These are phyloP conservation scores for Chaetomium fimeti DNA, from an alignment of 495 filamentous ascomycete genomes.

Conservation along the genomic window DNA sequence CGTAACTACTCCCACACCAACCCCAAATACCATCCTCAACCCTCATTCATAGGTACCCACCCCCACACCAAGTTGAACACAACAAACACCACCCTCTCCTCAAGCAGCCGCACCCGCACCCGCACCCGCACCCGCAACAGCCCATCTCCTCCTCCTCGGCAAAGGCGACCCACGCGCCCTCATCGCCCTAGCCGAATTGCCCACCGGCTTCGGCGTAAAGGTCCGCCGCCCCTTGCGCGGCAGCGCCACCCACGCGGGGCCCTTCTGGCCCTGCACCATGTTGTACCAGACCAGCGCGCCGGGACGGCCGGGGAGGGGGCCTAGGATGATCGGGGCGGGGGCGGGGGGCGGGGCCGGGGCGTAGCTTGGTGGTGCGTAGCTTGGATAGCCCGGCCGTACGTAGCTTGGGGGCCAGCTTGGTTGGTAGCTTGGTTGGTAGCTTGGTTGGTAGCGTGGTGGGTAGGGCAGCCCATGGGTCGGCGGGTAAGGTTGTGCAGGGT, in stretches of 20 bases:
- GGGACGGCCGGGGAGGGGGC: background rate
- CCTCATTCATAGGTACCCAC: no score
- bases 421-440: background rate
- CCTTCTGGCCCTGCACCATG: background rate
- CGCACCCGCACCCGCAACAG: background rate
- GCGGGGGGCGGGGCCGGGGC: background rate
- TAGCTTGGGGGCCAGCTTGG: background rate
- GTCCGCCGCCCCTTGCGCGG: background rate
- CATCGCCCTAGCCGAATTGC: background rate
- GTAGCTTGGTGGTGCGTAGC: no score
- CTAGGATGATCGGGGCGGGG: background rate
- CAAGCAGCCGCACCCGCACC: no score
- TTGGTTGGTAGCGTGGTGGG: background rate
- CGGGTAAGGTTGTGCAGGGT: no score
- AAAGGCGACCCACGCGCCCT: background rate
- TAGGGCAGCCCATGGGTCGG: background rate
- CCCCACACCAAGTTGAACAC: no score
- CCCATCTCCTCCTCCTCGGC: background rate
- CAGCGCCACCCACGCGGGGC: background rate
- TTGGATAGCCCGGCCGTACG: no score
- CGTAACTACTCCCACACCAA: no score
- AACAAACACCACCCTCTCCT: no score
- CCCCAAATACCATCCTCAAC: no score
- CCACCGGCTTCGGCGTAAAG: background rate
- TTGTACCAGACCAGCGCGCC: background rate